Conservation (phyloP, 192 early-diverging fungal species). For the Coemansia sp. region DNA sequence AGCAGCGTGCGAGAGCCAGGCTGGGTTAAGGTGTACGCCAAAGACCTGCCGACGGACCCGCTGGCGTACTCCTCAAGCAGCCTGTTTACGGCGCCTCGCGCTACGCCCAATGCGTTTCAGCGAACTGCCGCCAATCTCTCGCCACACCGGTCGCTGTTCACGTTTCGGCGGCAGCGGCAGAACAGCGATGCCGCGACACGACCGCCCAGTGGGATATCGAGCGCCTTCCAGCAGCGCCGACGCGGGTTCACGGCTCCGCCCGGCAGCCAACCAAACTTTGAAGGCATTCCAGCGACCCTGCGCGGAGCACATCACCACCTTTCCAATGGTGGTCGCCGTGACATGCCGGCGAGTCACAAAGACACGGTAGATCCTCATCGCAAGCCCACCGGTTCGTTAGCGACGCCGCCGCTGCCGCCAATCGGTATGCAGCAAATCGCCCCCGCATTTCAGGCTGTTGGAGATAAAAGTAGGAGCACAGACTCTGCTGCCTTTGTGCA, state of each 20-base stretch:
- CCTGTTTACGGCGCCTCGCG: conserved; percentile 21
- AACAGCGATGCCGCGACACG: conserved; percentile 33
- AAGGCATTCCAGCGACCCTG: not conserved
- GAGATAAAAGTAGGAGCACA: not conserved
- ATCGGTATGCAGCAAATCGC: not conserved
- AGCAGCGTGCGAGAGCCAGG: conserved; percentile 28
- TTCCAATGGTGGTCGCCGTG: not conserved
- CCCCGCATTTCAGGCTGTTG: not conserved
- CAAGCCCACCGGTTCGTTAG: not conserved
- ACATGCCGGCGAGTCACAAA: not conserved
- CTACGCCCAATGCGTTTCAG: conserved; percentile 22
- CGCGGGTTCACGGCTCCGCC: conserved; percentile 44
- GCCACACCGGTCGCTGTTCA: conserved; percentile 29
- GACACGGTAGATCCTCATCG: not conserved
- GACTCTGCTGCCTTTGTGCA: not conserved
- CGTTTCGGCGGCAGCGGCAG: conserved; percentile 39
- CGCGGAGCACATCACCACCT: not conserved
- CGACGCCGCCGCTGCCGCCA: not conserved
- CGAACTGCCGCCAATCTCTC: conserved; percentile 32
- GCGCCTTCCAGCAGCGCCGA: conserved; percentile 26
- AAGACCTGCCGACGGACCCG: conserved; percentile 24
- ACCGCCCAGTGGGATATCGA: conserved; percentile 37
- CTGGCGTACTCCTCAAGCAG: conserved; percentile 47
- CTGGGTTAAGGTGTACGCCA: conserved; percentile 35
- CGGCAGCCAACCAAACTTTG: conserved; percentile 20